Evolutionary conservation across 1,284 basidiomycete genomes (phyloP), one percentile per base, ranked within the genome.

Genomic region (Cryptococcus maquisensis): DNA sequence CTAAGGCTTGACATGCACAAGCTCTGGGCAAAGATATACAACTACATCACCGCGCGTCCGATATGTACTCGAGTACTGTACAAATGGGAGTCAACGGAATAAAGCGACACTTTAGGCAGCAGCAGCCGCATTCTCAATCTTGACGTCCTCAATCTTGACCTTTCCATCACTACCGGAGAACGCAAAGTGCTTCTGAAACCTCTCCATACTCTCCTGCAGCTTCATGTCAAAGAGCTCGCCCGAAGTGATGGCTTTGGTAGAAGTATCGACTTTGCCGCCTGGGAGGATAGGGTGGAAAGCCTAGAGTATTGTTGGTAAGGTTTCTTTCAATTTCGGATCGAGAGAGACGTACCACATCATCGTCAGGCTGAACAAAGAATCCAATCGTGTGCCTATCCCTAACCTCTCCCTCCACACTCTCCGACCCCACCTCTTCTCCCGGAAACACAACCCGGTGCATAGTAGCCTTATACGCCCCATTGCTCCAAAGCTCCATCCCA

Each of bases 401-500:
- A 28, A 44, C 55, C 40, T 59, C 37, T 13, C 44, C 56, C 13
- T 40, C 41, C 35, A 44, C 32, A 5, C 41, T 26, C 24, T 51
- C 32, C 0, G 13, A 10, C 15, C 18, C n/a, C 32, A n/a, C 18
- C n/a, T 24, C 23, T 32, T 32, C 28, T 32, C 28, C 28, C 12
- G 62, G 62, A 38, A 64, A 64, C 40, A 64, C 49, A 18, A 64
- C 62, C 13, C 62, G 48, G 40, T 64, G 62, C 36, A 61, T 37
- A 9, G 62, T 64, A 2, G 62, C 62, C 20, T 53, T 54, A 45
- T 64, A 64, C 21, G 45, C 55, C 36, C 60, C 62, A 5, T 52
- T 52, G n/a, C 60, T 61, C 62, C 62, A 64, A 9, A 64, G 47
- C 40, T 64, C 62, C 62, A 64, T 64, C 5, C 57, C 62, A 7